These are phyloP conservation scores for Penicillium samsonianum DNA, from an alignment of 495 filamentous ascomycete genomes.

Conservation along the genomic window DNA sequence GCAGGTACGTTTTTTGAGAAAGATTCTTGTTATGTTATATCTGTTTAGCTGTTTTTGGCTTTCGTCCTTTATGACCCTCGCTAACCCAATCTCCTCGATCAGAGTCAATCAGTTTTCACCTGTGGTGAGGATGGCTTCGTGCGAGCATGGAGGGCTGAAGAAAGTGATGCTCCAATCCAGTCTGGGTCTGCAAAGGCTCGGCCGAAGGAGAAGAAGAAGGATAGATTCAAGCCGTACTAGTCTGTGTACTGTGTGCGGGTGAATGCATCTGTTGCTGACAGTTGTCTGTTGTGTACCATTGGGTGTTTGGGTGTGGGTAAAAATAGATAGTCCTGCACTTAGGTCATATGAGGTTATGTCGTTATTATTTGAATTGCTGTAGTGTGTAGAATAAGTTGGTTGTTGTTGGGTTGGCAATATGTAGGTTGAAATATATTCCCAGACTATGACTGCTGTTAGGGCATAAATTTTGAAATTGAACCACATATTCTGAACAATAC, in stretches of 20 bases:
- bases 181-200: constrained; percentile 29
- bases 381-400: background rate
- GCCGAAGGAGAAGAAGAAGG: constrained; percentile 44
- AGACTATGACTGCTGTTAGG: background rate
- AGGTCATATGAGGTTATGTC: background rate
- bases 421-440: background rate
- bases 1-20: constrained; percentile 46
- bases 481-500: background rate
- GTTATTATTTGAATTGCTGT: background rate
- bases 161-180: constrained; percentile 19
- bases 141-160: constrained; percentile 42
- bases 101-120: constrained; percentile 71
- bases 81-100: background rate
- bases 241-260: constrained; percentile 7
- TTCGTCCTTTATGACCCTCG: background rate
- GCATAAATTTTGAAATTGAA: background rate
- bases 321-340: constrained; percentile 17
- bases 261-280: constrained; percentile 9
- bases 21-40: background rate
- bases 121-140: constrained; percentile 78
- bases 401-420: background rate
- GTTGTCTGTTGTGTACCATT: constrained; percentile 23
- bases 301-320: constrained; percentile 19
- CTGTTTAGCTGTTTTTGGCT: constrained; percentile 1
- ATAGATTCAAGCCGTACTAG: constrained; percentile 47